Evolutionary conservation across 2,329 filamentous ascomycete species (phyloP).

Genomic region (Exophiala dermatitidis): DNA sequence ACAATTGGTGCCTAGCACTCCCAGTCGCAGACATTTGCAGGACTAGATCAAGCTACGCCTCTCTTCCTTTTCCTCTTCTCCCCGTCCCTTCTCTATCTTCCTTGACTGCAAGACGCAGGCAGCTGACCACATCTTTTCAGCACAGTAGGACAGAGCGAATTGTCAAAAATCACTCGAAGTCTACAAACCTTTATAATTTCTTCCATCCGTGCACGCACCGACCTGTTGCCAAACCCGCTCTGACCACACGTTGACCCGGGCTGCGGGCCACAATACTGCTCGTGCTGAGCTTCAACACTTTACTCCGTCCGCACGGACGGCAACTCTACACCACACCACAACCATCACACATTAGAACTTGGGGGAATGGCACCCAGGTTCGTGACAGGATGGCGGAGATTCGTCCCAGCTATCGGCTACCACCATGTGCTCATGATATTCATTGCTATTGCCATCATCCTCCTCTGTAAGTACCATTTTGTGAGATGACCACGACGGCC

Average conservation of each 20-base stretch:
- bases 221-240: constrained; percentile 2
- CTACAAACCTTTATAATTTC: background rate
- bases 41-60: constrained; percentile 34
- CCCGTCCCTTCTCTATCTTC: constrained; percentile 25
- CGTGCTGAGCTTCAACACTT: constrained; percentile 19
- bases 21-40: constrained; percentile 20
- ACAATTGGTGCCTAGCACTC: constrained; percentile 14
- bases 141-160: background rate
- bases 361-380: constrained; percentile 29
- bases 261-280: constrained; percentile 7
- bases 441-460: constrained; percentile 85
- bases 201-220: background rate
- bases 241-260: constrained; percentile 12
- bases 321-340: constrained; percentile 1
- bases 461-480: constrained; percentile 65
- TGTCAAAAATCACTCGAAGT: background rate
- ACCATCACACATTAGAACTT: constrained; percentile 1
- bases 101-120: constrained; percentile 11
- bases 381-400: constrained; percentile 36
- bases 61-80: constrained; percentile 30
- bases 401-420: constrained; percentile 59
- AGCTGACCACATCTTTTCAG: constrained; percentile 13
- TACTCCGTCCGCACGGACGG: constrained; percentile 24
- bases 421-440: constrained; percentile 94
- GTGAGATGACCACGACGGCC: background rate